These are phyloP conservation scores for Amanita jacksonii DNA, from an alignment of 768 basidiomycete species.

Conservation along the genomic window DNA sequence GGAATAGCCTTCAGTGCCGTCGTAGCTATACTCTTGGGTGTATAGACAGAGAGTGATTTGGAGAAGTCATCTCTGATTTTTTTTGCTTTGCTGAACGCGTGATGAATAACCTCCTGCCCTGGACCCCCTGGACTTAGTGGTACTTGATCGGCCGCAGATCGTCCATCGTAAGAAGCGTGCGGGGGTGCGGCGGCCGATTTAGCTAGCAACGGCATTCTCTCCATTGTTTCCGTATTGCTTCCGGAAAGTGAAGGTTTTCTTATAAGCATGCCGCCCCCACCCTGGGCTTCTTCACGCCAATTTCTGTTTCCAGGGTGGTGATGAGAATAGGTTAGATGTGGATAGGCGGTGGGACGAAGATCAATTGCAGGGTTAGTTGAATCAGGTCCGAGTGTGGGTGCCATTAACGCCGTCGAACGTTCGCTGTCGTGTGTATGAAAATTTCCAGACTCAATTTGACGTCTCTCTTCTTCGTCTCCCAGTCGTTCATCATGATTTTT, in stretches of 20 bases:
- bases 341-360: too few relatives aligned
- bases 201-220: background rate
- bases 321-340: too few relatives aligned
- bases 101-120: conserved; percentile 1
- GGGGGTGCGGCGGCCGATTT: background rate
- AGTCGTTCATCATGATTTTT: background rate
- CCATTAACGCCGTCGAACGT: conserved; percentile 3
- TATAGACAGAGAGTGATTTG: background rate
- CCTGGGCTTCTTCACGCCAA: background rate
- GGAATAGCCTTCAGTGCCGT: conserved; percentile 49
- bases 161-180: background rate
- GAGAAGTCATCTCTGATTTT: background rate
- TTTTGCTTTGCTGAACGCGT: background rate
- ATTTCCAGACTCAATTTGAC: background rate
- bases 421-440: background rate
- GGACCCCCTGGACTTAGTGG: too few relatives aligned
- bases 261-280: background rate
- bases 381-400: conserved; percentile 1
- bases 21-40: conserved; percentile 15
- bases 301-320: background rate
- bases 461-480: background rate
- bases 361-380: background rate
- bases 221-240: background rate
- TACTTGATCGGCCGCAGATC: background rate
- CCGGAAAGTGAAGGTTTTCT: background rate